phyloP scores from a whole-genome alignment of 2,329 filamentous ascomycete species.

The Neophaeococcomyces aloes region DNA sequence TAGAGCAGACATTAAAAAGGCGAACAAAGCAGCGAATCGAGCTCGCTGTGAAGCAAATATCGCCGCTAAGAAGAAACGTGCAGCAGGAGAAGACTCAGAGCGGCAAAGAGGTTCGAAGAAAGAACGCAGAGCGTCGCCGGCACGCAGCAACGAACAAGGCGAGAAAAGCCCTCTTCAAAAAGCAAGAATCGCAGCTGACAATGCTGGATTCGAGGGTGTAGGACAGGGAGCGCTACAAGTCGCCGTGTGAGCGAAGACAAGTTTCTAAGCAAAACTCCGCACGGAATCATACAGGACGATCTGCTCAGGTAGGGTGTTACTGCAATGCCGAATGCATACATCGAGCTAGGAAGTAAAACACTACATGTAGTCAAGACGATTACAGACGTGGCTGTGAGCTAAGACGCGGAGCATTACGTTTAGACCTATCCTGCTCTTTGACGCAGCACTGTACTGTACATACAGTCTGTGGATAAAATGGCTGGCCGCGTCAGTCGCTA shows the following conservation, averaged over 20 bases:
- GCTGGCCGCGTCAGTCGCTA: too few relatives aligned
- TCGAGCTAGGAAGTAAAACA: too few relatives aligned
- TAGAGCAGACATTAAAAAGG: conserved; percentile 19
- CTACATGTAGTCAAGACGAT: too few relatives aligned
- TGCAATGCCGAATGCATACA: too few relatives aligned
- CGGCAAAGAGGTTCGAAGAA: conserved; percentile 14
- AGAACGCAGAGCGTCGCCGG: neutral
- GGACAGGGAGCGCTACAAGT: conserved; percentile 18
- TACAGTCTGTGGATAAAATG: too few relatives aligned
- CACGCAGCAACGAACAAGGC: conserved; percentile 11
- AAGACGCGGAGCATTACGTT: too few relatives aligned
- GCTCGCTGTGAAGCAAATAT: conserved; percentile 5
- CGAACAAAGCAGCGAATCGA: conserved; percentile 15
- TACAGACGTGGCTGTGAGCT: too few relatives aligned
- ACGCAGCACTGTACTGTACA: too few relatives aligned
- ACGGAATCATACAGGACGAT: too few relatives aligned
- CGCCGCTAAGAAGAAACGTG: conserved; percentile 11
- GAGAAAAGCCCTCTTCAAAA: conserved; percentile 16
- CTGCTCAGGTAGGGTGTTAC: too few relatives aligned
- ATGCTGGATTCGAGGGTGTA: conserved; percentile 19
- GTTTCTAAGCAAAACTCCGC: too few relatives aligned
- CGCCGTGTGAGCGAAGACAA: conserved; percentile 12
- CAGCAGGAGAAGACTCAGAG: conserved; percentile 2
- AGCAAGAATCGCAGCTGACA: conserved; percentile 18
- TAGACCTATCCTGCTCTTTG: too few relatives aligned